Evolutionary conservation across 2,329 filamentous ascomycete genomes (phyloP), one percentile per base, ranked within the genome.

Genomic region (Ophiostoma piceae): DNA sequence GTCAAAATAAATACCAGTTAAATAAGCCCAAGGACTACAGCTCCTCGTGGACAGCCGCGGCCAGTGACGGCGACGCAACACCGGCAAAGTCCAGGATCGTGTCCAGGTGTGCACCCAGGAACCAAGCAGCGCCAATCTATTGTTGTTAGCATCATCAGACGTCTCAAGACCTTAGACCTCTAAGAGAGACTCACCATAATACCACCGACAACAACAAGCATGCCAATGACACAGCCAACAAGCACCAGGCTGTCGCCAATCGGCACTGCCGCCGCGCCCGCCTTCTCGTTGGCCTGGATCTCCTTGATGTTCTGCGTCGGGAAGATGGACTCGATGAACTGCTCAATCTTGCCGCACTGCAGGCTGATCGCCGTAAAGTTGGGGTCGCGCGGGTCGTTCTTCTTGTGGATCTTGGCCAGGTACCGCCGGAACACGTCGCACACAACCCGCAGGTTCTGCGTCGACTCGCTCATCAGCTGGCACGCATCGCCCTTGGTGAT

Each of bases 401-500:
- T 97, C 83, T 90, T 88, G 77, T 94, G 90, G 79, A 99, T 98
- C 79, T 86, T 88, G 75, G 91, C 88, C 9, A 87, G 84, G 76
- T 96, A 96, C 75, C 80, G 84, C 76, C 87, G 87, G 84, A 98
- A 98, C 14, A 92, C 87, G 6, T 92, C 89, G 78, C 91, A 96
- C 4, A 96, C 87, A 0, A 91, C 83, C 69, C 85, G 85, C 68
- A 98, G 84, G 78, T 97, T 97, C 78, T 98, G 94, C 7, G 94
- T 96, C 12, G 92, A 96, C 76, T 97, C 88, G 72, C 89, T 85
- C 95, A 99, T 98, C 75, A 98, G 83, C 74, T 90, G 85, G 79
- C 95, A 98, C 51, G 95, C 94, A 74, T 94, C 88, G 41, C 95
- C 95, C 82, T 97, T 98, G 71, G 92, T 94, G 80, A 99, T 97